A percentile compares a stretch with the other conserved stretches of the same genome.
phyloP scores from a whole-genome alignment of 2,329 filamentous ascomycete genomes.

The Camptophora hylomeconis region DNA sequence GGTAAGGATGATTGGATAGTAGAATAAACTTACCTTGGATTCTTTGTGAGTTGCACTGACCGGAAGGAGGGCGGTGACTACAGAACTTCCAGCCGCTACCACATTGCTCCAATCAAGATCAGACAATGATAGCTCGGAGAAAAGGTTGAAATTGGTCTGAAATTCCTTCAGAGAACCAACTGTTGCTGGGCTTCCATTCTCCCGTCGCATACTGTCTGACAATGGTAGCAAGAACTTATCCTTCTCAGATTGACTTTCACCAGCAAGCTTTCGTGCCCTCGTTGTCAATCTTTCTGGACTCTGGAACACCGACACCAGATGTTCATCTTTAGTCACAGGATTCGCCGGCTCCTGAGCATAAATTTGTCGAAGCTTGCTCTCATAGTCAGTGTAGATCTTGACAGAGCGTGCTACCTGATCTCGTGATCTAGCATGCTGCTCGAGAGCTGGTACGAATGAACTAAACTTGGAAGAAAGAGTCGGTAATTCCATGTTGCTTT shows the following conservation, averaged over 20 bases:
- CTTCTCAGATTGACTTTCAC: conserved; percentile 20
- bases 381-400: no score
- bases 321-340: conserved; percentile 18
- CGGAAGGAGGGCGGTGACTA: conserved; percentile 65
- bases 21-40: conserved; percentile 35
- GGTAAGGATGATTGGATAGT: background rate
- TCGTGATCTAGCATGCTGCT: no score
- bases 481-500: no score
- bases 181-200: conserved; percentile 51
- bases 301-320: conserved; percentile 24
- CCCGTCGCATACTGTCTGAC: conserved; percentile 42
- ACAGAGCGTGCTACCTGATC: no score
- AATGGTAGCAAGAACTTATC: conserved; percentile 25
- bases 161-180: conserved; percentile 58
- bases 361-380: conserved; percentile 23
- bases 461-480: no score
- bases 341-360: conserved; percentile 28
- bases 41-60: conserved; percentile 48
- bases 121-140: conserved; percentile 63
- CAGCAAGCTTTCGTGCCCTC: conserved; percentile 22
- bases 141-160: conserved; percentile 65
- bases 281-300: conserved; percentile 18
- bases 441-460: no score
- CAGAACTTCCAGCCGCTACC: conserved; percentile 67
- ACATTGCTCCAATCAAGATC: conserved; percentile 76